These are phyloP conservation scores for Populus ilicifolia DNA, from an alignment of 345 rosid genomes.

Conservation along the genomic window DNA sequence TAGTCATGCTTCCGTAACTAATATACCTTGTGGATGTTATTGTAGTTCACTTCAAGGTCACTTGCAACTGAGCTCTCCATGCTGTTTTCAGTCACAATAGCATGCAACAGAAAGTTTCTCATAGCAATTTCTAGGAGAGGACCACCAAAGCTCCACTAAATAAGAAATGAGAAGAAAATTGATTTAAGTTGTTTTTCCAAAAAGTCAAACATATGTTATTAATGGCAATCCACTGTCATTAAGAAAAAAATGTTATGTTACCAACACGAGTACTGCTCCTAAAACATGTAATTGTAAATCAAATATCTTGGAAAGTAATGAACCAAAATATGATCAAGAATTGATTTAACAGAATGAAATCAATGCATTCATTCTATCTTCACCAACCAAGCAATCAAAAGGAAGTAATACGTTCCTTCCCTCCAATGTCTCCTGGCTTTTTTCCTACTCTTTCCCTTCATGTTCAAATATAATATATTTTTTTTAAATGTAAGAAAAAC, in stretches of 20 bases:
- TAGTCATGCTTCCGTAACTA: background rate
- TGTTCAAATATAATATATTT: no score
- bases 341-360: no score
- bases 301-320: no score
- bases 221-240: background rate
- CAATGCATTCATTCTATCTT: no score
- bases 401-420: no score
- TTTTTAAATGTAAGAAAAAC: no score
- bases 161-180: conserved; percentile 18
- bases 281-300: no score
- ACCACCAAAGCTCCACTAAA: conserved; percentile 85
- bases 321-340: no score
- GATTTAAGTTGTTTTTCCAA: background rate
- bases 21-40: conserved; percentile 78
- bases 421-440: no score
- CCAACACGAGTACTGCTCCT: no score
- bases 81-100: conserved; percentile 38
- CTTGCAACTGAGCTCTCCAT: conserved; percentile 47
- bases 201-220: background rate
- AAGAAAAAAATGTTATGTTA: background rate
- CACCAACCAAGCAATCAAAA: no score
- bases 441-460: no score
- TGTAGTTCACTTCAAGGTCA: conserved; percentile 76
- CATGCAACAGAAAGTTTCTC: conserved; percentile 45
- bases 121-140: conserved; percentile 71